phyloP scores from a whole-genome alignment of 306 rosid genomes.

The Trifolium fragiferum region DNA sequence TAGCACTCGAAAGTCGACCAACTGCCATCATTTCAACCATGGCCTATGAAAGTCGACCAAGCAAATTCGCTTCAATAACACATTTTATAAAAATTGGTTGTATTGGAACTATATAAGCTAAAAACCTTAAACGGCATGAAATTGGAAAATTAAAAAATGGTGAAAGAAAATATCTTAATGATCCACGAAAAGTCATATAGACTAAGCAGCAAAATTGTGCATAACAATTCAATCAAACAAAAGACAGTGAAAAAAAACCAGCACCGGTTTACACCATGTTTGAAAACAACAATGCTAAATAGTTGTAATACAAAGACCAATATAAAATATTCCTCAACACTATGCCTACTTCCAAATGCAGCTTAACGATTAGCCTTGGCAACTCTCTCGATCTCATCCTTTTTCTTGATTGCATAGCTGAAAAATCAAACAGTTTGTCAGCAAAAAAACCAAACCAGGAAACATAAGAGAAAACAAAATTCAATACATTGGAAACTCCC shows the following conservation, averaged over 20 bases:
- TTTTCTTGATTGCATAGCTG: slow-evolving; percentile 46
- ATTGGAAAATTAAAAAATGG: not conserved
- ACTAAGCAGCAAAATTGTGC: slow-evolving; percentile 32
- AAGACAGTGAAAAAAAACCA: not conserved
- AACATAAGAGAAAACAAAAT: not conserved
- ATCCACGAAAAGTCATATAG: not conserved
- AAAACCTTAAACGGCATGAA: not conserved
- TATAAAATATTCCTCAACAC: slow-evolving; percentile 16
- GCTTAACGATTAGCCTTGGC: slow-evolving; percentile 44
- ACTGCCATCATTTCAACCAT: not conserved
- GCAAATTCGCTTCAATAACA: no score
- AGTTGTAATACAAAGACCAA: slow-evolving; percentile 8
- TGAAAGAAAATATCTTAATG: not conserved
- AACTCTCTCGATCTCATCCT: slow-evolving; percentile 42
- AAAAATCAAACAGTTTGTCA: not conserved
- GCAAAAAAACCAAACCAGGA: not conserved
- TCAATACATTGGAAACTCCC: not conserved
- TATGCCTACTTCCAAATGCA: slow-evolving; percentile 7
- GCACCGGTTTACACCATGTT: slow-evolving; percentile 9
- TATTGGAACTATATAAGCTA: no score
- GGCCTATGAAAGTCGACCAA: no score
- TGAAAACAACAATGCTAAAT: not conserved
- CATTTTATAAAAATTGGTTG: no score
- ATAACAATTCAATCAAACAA: not conserved
- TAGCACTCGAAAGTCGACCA: no score